Conservation (phyloP, 176 grass and related monocot species). For the Bonia amplexicaulis region DNA sequence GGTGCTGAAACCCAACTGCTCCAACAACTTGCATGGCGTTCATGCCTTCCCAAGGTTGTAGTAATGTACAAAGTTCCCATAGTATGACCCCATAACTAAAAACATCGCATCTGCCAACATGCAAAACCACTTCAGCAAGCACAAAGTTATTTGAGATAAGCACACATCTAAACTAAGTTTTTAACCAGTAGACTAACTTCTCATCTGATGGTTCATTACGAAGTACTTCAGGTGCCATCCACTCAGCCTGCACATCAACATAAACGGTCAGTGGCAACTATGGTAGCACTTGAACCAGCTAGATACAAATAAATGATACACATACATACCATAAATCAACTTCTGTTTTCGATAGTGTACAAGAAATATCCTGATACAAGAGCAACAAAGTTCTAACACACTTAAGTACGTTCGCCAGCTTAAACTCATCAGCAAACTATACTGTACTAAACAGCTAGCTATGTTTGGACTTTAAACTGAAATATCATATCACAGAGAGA, state of each 20-base stretch:
- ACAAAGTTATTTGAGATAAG: not conserved
- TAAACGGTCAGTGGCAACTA: constrained; percentile 15
- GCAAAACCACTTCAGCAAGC: constrained; percentile 21
- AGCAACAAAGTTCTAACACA: not conserved
- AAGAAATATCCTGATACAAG: not conserved
- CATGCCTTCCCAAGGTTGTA: constrained; percentile 98
- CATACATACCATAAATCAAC: not conserved
- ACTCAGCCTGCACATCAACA: constrained; percentile 74
- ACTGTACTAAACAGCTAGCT: not conserved
- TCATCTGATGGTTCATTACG: constrained; percentile 93
- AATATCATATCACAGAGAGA: not conserved
- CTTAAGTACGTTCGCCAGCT: not conserved
- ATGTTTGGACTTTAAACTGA: not conserved
- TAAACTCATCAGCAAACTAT: constrained; percentile 3
- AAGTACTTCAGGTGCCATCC: constrained; percentile 99
- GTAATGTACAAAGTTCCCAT: constrained; percentile 93
- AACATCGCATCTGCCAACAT: constrained; percentile 77
- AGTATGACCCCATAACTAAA: constrained; percentile 97
- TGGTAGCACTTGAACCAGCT: constrained; percentile 26
- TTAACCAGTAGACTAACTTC: constrained; percentile 58
- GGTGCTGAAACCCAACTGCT: constrained; percentile 95
- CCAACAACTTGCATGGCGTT: constrained; percentile 99
- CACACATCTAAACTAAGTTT: not conserved
- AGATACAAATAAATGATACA: constrained; percentile 18
- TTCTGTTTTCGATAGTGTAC: not conserved